phyloP scores from a whole-genome alignment of 1,284 basidiomycete species.

The Termitomyces sp. region DNA sequence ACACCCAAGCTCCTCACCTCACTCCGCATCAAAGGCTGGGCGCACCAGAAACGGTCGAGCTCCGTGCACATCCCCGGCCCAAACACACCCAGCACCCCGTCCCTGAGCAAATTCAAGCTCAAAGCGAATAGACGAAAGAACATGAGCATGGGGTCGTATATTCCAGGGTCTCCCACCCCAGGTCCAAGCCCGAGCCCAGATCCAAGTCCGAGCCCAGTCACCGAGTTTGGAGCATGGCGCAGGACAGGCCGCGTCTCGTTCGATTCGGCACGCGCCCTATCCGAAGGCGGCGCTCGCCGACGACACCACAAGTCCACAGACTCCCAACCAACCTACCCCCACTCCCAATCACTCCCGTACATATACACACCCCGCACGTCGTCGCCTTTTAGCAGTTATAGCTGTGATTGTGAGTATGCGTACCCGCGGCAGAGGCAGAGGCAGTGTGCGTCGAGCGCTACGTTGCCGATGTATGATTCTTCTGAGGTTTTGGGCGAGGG shows the following conservation, averaged over 20 bases:
- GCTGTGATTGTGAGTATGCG: too few species aligned
- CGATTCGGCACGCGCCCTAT: not conserved
- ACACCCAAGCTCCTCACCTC: not conserved
- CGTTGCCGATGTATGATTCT: slow-evolving; percentile 10
- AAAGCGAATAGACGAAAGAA: not conserved
- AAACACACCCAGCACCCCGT: not conserved
- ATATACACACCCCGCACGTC: too few species aligned
- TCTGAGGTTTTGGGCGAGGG: not conserved
- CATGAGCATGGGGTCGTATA: not conserved
- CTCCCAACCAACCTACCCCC: not conserved
- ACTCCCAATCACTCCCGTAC: not conserved
- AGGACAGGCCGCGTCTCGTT: not conserved
- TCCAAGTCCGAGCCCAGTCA: not conserved
- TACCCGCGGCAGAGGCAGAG: not conserved
- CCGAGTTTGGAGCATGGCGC: not conserved
- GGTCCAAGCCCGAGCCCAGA: not conserved
- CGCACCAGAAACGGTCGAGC: not conserved
- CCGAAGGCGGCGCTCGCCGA: not conserved
- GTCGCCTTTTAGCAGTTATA: not conserved
- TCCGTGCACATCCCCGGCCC: not conserved
- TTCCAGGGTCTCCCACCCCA: not conserved
- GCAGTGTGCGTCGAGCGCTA: not conserved
- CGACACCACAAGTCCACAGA: too few species aligned
- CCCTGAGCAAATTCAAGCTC: not conserved
- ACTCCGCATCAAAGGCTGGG: not conserved